A percentile compares a stretch with the other conserved stretches of the same genome.
phyloP scores from a whole-genome alignment of 768 basidiomycete species.

The Tephrocybe sp. region DNA sequence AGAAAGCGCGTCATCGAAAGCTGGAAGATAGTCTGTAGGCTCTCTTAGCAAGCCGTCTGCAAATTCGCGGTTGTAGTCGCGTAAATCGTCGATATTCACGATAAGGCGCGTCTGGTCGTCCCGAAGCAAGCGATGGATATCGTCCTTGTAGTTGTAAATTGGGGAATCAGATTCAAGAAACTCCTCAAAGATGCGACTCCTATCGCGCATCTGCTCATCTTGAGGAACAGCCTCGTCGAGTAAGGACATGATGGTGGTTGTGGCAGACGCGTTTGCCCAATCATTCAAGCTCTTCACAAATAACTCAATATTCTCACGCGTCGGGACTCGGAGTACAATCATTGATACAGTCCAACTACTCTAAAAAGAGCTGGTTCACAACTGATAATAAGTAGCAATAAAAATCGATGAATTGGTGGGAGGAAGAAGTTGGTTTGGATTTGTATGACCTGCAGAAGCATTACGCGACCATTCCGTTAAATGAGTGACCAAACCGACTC shows the following conservation, averaged over 20 bases:
- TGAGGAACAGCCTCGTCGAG: constrained; percentile 61
- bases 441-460: too few species aligned
- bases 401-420: not conserved
- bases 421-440: not conserved
- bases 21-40: constrained; percentile 83
- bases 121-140: constrained; percentile 80
- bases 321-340: not conserved
- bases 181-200: constrained; percentile 77
- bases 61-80: constrained; percentile 86
- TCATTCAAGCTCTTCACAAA: not conserved
- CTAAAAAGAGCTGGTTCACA: too few species aligned
- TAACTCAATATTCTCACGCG: constrained; percentile 11
- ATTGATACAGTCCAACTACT: too few species aligned
- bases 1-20: constrained; percentile 82
- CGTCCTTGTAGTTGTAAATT: constrained; percentile 80
- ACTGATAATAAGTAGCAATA: not conserved
- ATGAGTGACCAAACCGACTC: too few species aligned
- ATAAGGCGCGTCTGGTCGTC: constrained; percentile 84
- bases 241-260: constrained; percentile 31
- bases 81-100: constrained; percentile 93
- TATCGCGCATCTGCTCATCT: constrained; percentile 72
- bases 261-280: not conserved
- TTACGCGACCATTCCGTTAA: too few species aligned
- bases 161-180: constrained; percentile 71
- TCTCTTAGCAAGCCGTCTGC: constrained; percentile 88